phyloP scores from a whole-genome alignment of 148 eudicot genomes.

The Dysphania ambrosioides region DNA sequence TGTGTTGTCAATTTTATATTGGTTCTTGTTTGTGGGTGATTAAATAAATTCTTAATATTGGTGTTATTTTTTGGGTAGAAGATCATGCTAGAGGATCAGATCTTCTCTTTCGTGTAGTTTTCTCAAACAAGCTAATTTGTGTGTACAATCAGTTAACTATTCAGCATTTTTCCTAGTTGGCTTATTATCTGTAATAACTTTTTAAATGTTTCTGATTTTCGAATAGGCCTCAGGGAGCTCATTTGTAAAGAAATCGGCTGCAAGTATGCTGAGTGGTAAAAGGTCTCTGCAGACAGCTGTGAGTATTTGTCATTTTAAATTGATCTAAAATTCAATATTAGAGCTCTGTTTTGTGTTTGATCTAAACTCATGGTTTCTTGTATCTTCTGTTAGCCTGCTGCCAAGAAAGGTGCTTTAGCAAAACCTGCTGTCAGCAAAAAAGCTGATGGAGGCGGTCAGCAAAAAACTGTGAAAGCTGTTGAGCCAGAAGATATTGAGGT shows the following conservation, averaged over 20 bases:
- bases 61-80: too few relatives aligned
- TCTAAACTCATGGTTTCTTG: slow-evolving; percentile 2
- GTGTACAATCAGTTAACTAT: not conserved
- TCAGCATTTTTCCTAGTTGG: not conserved
- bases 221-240: slow-evolving; percentile 62
- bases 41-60: not conserved
- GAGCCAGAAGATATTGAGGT: slow-evolving; percentile 98
- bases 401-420: slow-evolving; percentile 59
- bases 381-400: slow-evolving; percentile 50
- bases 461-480: slow-evolving; percentile 51
- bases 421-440: slow-evolving; percentile 64
- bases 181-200: not conserved
- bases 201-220: not conserved
- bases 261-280: slow-evolving; percentile 97
- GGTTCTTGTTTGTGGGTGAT: too few relatives aligned
- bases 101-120: not conserved
- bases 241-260: slow-evolving; percentile 72
- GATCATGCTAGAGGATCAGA: too few relatives aligned
- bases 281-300: slow-evolving; percentile 70
- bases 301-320: slow-evolving; percentile 33
- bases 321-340: too few relatives aligned
- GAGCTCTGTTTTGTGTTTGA: too few relatives aligned
- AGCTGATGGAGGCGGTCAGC: slow-evolving; percentile 57
- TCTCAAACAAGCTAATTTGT: not conserved
- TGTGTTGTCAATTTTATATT: too few relatives aligned